phyloP scores from a whole-genome alignment of 257 asterid genomes.

The Solanum rostratum region DNA sequence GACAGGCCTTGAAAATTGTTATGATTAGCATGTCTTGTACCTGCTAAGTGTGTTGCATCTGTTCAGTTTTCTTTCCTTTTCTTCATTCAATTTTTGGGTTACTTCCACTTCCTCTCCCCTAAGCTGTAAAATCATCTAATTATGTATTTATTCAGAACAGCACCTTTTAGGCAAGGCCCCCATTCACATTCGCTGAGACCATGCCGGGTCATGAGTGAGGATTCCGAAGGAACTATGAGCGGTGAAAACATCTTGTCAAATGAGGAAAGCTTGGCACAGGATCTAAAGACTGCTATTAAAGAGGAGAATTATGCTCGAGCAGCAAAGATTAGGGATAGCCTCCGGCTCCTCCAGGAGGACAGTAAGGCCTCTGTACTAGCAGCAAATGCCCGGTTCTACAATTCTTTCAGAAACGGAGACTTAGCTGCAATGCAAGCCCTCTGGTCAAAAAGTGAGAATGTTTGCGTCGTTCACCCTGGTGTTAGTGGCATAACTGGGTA shows the following conservation, averaged over 20 bases:
- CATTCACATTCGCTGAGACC: conserved; percentile 19
- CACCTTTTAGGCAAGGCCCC: conserved; percentile 34
- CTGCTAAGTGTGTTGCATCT: not conserved
- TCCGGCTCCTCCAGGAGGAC: conserved; percentile 74
- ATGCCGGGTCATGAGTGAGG: conserved; percentile 59
- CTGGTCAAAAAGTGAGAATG: conserved; percentile 79
- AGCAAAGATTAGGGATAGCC: conserved; percentile 84
- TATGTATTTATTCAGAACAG: conserved; percentile 45
- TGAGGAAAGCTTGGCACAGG: conserved; percentile 67
- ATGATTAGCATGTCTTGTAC: not conserved
- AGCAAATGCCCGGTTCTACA: conserved; percentile 72
- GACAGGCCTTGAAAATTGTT: not conserved
- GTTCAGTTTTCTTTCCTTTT: not conserved
- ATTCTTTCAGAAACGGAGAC: conserved; percentile 71
- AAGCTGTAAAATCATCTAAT: conserved; percentile 11
- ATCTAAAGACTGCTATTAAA: conserved; percentile 58
- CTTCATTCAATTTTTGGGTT: not conserved
- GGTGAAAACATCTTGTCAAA: conserved; percentile 69
- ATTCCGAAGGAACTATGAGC: conserved; percentile 63
- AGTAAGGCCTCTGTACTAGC: conserved; percentile 78
- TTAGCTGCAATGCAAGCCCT: conserved; percentile 78
- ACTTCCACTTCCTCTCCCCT: not conserved
- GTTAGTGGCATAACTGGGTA: conserved; percentile 91
- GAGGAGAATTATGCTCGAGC: conserved; percentile 86
- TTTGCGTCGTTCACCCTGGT: conserved; percentile 94